Conservation (phyloP, 495 filamentous ascomycete genomes). For the Podospora comata region DNA sequence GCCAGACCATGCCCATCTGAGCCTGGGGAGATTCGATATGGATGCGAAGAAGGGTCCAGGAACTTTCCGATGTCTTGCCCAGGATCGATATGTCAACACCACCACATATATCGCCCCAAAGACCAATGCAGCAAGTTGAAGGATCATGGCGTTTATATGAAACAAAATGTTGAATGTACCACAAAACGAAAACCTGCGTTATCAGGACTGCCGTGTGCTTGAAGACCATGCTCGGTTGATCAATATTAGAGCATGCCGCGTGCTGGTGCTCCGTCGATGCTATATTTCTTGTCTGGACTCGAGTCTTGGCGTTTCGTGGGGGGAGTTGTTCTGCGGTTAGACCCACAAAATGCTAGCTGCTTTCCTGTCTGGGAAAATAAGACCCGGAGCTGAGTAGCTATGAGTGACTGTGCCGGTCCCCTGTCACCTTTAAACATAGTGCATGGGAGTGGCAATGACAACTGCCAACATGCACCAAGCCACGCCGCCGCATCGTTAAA, state of each 20-base stretch:
- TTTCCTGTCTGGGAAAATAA: neutral
- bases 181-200: neutral
- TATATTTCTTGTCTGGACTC: neutral
- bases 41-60: conserved; percentile 18
- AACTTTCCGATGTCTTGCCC: conserved; percentile 10
- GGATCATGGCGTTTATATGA: neutral
- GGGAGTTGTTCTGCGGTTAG: neutral
- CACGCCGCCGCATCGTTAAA: neutral
- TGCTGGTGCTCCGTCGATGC: neutral
- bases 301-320: neutral
- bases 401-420: neutral
- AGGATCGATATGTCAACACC: conserved; percentile 3
- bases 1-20: conserved; percentile 16
- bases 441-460: neutral
- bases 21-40: conserved; percentile 13
- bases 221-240: neutral
- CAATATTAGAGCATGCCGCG: neutral
- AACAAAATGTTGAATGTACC: neutral
- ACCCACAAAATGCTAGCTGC: neutral
- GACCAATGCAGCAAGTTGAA: neutral
- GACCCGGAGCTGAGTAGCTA: neutral
- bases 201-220: neutral
- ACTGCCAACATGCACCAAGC: neutral
- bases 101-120: neutral
- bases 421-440: neutral